phyloP scores from a whole-genome alignment of 768 basidiomycete genomes.

The Flagelloscypha sp. region DNA sequence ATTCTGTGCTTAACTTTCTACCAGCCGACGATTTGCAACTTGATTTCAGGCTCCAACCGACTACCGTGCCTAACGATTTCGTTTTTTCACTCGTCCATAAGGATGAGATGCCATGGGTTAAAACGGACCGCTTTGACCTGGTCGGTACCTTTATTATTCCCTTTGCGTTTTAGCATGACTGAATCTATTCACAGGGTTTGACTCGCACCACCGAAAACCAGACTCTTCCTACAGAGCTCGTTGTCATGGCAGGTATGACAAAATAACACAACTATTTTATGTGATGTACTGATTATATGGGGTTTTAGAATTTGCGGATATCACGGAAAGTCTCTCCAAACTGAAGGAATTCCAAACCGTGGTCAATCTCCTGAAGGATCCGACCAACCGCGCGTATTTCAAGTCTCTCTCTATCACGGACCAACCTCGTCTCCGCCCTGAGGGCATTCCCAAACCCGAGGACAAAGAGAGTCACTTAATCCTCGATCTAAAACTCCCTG shows the following conservation, averaged over 20 bases:
- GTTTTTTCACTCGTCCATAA: conserved; percentile 84
- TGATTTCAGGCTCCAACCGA: conserved; percentile 64
- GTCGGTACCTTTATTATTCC: conserved; percentile 36
- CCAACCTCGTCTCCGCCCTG: conserved; percentile 69
- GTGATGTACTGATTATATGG: conserved; percentile 7
- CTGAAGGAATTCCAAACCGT: too few relatives aligned
- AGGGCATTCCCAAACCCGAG: conserved; percentile 35
- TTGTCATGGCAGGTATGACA: conserved; percentile 65
- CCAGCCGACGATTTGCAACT: conserved; percentile 65
- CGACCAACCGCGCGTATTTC: conserved; percentile 66
- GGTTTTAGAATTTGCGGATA: conserved; percentile 68
- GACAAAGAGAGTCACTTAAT: conserved; percentile 67
- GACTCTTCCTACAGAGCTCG: conserved; percentile 49
- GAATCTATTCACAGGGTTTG: conserved; percentile 50
- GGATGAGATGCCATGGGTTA: conserved; percentile 62
- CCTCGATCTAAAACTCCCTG: conserved; percentile 53
- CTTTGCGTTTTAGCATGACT: conserved; percentile 4
- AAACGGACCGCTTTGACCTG: conserved; percentile 76
- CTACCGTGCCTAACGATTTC: conserved; percentile 47
- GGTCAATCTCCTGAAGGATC: conserved; percentile 49
- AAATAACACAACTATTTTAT: neutral
- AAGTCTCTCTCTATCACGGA: conserved; percentile 87
- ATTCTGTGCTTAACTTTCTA: too few relatives aligned
- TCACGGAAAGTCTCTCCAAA: conserved; percentile 75
- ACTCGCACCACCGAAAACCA: conserved; percentile 66